Evolutionary conservation across 495 filamentous ascomycete species (phyloP).

Genomic region (Elasticomyces elasticus): DNA sequence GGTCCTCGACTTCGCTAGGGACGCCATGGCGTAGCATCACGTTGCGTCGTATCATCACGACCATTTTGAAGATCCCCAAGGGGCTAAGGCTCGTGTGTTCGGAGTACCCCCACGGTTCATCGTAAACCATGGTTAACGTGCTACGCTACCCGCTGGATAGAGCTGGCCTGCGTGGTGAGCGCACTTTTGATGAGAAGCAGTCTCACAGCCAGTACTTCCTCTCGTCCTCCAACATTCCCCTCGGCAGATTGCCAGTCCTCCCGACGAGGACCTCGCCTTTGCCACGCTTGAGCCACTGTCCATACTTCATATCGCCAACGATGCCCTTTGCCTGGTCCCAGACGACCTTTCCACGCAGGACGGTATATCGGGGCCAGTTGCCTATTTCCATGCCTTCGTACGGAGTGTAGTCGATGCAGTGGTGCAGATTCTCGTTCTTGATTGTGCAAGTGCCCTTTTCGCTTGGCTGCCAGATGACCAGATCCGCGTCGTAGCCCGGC

Average conservation of each 20-base stretch:
- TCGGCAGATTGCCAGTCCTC: constrained; percentile 12
- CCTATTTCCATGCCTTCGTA: constrained; percentile 46
- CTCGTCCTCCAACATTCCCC: constrained; percentile 20
- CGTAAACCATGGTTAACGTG: no score
- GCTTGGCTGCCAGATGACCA: constrained; percentile 45
- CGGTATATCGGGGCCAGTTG: constrained; percentile 54
- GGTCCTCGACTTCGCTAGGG: no score
- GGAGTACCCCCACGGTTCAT: no score
- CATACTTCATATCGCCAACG: constrained; percentile 41
- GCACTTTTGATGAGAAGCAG: no score
- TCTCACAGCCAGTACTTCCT: constrained; percentile 17
- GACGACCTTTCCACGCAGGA: constrained; percentile 48
- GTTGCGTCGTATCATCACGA: no score
- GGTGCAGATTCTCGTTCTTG: constrained; percentile 46
- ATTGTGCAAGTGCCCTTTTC: constrained; percentile 33
- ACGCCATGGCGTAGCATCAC: no score
- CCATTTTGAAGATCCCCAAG: no score
- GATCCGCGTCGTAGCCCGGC: constrained; percentile 46
- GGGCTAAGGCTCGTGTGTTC: no score
- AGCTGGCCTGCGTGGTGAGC: no score
- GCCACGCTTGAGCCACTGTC: constrained; percentile 43
- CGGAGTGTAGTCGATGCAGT: constrained; percentile 52
- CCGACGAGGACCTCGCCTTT: constrained; percentile 17
- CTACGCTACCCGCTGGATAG: no score
- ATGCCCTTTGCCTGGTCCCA: constrained; percentile 46